Evolutionary conservation across 176 grass and related monocot genomes (phyloP).

Genomic region (Oryza officinalis): DNA sequence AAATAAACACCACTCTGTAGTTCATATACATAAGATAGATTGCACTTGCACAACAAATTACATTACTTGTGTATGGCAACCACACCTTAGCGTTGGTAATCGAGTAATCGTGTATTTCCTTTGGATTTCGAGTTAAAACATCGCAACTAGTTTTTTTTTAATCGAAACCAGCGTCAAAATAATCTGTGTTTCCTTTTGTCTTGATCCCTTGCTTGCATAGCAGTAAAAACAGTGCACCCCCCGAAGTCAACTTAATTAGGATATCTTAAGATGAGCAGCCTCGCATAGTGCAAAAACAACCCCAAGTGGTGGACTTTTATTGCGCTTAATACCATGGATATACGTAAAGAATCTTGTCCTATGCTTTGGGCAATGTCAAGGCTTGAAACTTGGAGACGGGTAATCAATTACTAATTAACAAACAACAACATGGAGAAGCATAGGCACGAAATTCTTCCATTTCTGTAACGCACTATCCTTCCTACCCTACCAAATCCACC

Average conservation of each 20-base stretch:
- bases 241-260: conserved; percentile 36
- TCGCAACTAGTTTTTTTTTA: conserved; percentile 9
- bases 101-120: background rate
- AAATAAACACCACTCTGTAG: background rate
- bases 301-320: background rate
- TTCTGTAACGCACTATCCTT: background rate
- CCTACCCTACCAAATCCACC: conserved; percentile 6
- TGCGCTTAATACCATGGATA: conserved; percentile 9
- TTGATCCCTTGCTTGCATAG: conserved; percentile 33
- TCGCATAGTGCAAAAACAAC: background rate
- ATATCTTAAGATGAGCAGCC: conserved; percentile 18
- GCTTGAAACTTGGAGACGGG: background rate
- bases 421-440: background rate
- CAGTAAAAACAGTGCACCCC: background rate
- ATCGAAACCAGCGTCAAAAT: conserved; percentile 2
- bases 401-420: background rate
- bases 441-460: background rate
- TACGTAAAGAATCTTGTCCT: conserved; percentile 28
- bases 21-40: background rate
- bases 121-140: conserved; percentile 15
- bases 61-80: background rate
- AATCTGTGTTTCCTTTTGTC: background rate
- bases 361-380: conserved; percentile 13
- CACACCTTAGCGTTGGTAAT: background rate
- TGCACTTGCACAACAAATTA: background rate